A percentile compares a stretch with the other conserved stretches of the same genome.
phyloP scores from a whole-genome alignment of 2,329 filamentous ascomycete genomes.

The Colletotrichum viniferum region DNA sequence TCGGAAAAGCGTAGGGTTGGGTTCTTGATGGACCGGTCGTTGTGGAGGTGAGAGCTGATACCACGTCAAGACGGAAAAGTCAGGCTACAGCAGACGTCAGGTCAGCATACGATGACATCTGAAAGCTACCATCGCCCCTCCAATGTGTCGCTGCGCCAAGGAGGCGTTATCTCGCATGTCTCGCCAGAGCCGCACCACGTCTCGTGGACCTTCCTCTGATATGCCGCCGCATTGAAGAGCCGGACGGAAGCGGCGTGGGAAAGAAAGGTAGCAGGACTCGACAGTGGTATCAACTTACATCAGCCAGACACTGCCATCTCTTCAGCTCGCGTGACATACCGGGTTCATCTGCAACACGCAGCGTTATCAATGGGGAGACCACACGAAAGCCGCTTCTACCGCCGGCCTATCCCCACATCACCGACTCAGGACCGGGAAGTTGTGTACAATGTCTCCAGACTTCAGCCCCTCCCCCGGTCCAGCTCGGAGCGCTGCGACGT shows the following conservation, averaged over 20 bases:
- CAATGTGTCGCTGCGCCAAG: neutral
- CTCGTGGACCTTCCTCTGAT: neutral
- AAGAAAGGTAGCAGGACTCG: neutral
- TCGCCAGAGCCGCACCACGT: neutral
- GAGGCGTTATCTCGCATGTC: neutral
- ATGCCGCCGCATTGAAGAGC: neutral
- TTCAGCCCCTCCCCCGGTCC: neutral
- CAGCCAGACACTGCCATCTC: neutral
- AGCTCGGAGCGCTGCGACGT: neutral
- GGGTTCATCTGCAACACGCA: neutral
- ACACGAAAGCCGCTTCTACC: neutral
- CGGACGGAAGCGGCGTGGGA: neutral
- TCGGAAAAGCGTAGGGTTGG: neutral
- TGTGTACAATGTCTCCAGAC: neutral
- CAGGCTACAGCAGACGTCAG: neutral
- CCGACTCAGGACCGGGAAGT: neutral
- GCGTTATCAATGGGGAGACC: neutral
- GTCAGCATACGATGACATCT: constrained; percentile 5
- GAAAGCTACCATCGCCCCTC: neutral
- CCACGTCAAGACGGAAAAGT: neutral
- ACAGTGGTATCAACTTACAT: neutral
- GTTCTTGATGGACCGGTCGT: neutral
- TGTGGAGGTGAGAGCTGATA: neutral
- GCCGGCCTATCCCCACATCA: neutral
- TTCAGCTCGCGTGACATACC: neutral